Conservation (phyloP, 1,139 yeast species). For the Debaryomyces nepalensis region DNA sequence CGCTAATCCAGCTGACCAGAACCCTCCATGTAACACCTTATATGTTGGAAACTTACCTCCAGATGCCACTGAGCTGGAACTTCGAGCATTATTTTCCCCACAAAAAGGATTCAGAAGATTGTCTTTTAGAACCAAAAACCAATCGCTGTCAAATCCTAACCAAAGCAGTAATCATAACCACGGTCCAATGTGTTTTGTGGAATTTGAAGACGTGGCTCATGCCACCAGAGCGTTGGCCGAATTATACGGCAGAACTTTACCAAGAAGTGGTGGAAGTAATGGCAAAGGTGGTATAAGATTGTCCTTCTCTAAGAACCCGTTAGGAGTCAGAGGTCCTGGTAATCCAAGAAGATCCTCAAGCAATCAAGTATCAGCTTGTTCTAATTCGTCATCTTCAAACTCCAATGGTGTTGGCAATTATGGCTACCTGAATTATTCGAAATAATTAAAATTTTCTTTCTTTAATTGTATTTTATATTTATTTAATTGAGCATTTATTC, state of each 20-base stretch:
- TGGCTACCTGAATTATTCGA: slow-evolving; percentile 28
- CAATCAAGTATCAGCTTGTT: slow-evolving; percentile 31
- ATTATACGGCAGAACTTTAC: slow-evolving; percentile 83
- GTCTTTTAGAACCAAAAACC: slow-evolving; percentile 79
- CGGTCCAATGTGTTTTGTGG: slow-evolving; percentile 99
- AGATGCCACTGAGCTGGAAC: slow-evolving; percentile 93
- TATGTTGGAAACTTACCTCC: slow-evolving; percentile 98
- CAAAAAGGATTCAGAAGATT: slow-evolving; percentile 92
- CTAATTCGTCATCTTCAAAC: slow-evolving; percentile 14
- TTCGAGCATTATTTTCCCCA: slow-evolving; percentile 82
- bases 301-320: slow-evolving; percentile 92
- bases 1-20: slow-evolving; percentile 98
- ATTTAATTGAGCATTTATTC: slow-evolving; percentile 13
- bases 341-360: slow-evolving; percentile 49
- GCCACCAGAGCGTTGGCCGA: slow-evolving; percentile 95
- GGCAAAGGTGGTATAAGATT: slow-evolving; percentile 94
- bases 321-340: slow-evolving; percentile 86
- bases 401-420: slow-evolving; percentile 38
- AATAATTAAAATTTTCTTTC: slow-evolving; percentile 18
- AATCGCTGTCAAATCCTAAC: slow-evolving; percentile 40
- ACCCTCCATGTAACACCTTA: slow-evolving; percentile 96
- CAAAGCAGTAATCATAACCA: slow-evolving; percentile 55
- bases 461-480: slow-evolving; percentile 13
- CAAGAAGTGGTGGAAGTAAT: slow-evolving; percentile 66
- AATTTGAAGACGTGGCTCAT: slow-evolving; percentile 91